Base-by-base conservation (phyloP, 345 rosid species). In the Hibiscus tridactylites region DNA sequence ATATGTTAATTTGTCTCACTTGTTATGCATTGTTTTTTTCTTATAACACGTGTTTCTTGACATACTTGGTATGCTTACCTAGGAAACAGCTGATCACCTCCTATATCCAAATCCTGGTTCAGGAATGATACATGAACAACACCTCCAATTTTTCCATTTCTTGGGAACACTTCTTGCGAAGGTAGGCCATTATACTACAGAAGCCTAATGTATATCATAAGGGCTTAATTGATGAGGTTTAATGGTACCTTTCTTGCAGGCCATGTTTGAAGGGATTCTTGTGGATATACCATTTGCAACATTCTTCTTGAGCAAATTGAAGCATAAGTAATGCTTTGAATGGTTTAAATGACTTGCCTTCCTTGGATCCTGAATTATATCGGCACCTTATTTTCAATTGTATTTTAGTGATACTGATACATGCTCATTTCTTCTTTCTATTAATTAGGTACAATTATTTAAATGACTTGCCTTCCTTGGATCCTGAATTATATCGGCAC, bases 81-180 rank as follows among this genome's bases (percentile, higher is more conserved):
- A 95, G 99, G 99, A 89, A 85, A 95, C 99, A 13, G 57, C 93
- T 64, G 98, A 95, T 86, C 99, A 89, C 86, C 89, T 92, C 78
- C 97, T 92, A 65, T 95, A 87, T 77, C 99, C 99, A 58, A 95
- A 92, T 87, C 99, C 99, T 77, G 98, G 99, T 73, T 95, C 99
- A 26, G 98, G 96, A 82, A 79, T 95, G 91, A 81, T 86, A 77
- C 99, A 95, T 84, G 97, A 92, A 67, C 98, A 95, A 59, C 99
- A 95, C 80, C 91, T 95, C 62, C 98, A 92, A 71, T 92, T 92
- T 86, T 95, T 92, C 75, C 91, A 90, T 85, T 95, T 95, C 81
- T 91, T 95, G 66, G 99, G 99, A 62, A 89, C 84, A 72, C 97
- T 95, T 70, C 88, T 95, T 21, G 97, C 91, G 29, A 95, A 95